Conservation (phyloP, 1,139 yeast genomes). For the Saccharomycopsis crataegensis region DNA sequence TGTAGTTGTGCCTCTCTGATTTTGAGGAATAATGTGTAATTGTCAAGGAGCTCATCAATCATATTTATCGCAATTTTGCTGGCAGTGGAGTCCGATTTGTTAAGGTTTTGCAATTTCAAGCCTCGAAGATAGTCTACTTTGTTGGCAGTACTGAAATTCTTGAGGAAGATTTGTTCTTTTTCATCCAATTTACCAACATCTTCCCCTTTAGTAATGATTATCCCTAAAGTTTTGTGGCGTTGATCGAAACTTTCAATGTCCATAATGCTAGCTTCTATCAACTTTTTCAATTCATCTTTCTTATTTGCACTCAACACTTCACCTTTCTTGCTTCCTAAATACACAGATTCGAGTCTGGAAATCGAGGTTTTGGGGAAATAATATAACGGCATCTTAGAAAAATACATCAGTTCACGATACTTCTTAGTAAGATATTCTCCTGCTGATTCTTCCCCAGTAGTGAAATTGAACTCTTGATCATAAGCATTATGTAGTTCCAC, state of each 20-base stretch:
- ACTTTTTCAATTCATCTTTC: not conserved
- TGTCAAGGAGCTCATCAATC: conserved; percentile 1
- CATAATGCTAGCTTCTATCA: not conserved
- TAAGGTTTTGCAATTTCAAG: not conserved
- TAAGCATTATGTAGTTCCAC: not conserved
- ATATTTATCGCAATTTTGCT: not conserved
- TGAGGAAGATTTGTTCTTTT: not conserved
- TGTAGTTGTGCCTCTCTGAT: conserved; percentile 19
- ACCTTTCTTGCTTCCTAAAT: not conserved
- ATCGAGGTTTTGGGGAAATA: conserved; percentile 17
- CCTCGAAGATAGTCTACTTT: not conserved
- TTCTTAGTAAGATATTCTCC: not conserved
- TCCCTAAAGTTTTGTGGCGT: not conserved
- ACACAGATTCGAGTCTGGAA: conserved; percentile 14
- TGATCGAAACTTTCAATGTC: conserved; percentile 7
- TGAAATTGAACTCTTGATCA: conserved; percentile 5
- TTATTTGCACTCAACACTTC: not conserved
- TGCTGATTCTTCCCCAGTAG: not conserved
- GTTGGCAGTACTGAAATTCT: not conserved
- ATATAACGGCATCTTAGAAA: conserved; percentile 11
- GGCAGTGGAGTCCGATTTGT: not conserved
- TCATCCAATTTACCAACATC: not conserved
- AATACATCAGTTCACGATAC: conserved; percentile 15
- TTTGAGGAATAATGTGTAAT: conserved; percentile 11
- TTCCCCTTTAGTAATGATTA: not conserved